Evolutionary conservation across 345 rosid species (phyloP).

Genomic region (Melastoma malabathricum): DNA sequence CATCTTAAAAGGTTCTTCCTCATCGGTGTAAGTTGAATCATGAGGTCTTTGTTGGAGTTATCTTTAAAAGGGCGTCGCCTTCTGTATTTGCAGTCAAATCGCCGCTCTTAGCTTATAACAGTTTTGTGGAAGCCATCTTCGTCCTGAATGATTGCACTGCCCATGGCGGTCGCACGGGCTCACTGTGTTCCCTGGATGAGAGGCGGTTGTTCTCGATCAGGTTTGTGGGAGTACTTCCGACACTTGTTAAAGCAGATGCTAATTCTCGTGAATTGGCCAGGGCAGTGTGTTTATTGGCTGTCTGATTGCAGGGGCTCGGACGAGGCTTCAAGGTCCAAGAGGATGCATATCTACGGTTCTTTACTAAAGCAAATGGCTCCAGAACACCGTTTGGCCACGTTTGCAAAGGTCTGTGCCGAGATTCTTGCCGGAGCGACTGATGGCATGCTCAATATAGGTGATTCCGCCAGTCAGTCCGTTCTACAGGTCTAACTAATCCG

Average conservation of each 20-base stretch:
- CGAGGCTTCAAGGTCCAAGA: constrained; percentile 58
- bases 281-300: background rate
- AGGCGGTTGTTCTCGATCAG: constrained; percentile 52
- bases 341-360: constrained; percentile 71
- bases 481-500: constrained; percentile 40
- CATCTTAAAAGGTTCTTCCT: constrained; percentile 64
- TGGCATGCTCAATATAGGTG: constrained; percentile 68
- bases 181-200: constrained; percentile 43
- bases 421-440: constrained; percentile 90
- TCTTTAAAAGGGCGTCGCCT: constrained; percentile 6
- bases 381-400: constrained; percentile 84
- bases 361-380: constrained; percentile 96
- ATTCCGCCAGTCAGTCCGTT: constrained; percentile 66
- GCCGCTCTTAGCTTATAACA: constrained; percentile 91
- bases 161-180: constrained; percentile 39
- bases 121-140: constrained; percentile 89
- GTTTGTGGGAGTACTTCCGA: constrained; percentile 15
- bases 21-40: background rate
- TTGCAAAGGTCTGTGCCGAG: constrained; percentile 92
- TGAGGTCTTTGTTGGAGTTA: background rate
- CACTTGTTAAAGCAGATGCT: no score
- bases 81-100: constrained; percentile 50
- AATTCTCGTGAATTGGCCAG: no score
- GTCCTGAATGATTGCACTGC: constrained; percentile 69
- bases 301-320: constrained; percentile 57